Percentiles rank a stretch among this genome's conserved stretches.
Conservation (phyloP, 164 flowering plant species). For the Vitis labrusca region DNA sequence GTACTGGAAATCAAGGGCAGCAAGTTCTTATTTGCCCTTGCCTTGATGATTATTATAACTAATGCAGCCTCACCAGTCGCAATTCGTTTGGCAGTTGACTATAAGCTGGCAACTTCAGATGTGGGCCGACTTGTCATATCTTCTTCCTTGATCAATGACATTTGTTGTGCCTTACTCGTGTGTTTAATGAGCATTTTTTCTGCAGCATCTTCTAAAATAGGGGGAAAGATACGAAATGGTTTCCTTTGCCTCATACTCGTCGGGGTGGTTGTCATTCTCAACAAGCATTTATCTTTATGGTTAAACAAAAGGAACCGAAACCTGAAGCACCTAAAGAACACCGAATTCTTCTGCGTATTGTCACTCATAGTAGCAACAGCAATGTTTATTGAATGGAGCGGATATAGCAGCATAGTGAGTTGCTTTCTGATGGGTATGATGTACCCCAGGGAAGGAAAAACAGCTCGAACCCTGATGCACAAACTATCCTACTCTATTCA, state of each 20-base stretch:
- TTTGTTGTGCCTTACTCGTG: conserved; percentile 28
- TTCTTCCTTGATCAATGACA: conserved; percentile 41
- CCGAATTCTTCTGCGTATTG: conserved; percentile 33
- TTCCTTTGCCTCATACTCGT: conserved; percentile 11
- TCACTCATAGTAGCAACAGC: conserved; percentile 22
- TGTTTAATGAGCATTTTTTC: conserved; percentile 6
- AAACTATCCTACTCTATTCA: conserved; percentile 43
- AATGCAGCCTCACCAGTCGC: conserved; percentile 51
- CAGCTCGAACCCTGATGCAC: conserved; percentile 48
- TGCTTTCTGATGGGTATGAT: conserved; percentile 49
- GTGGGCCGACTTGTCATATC: conserved; percentile 49
- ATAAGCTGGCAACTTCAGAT: conserved; percentile 47
- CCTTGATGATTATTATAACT: conserved; percentile 30
- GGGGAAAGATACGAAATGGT: neutral
- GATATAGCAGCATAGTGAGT: conserved; percentile 36
- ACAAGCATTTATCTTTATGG: conserved; percentile 30
- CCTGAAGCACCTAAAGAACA: conserved; percentile 42
- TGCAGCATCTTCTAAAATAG: neutral
- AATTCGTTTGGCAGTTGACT: conserved; percentile 39
- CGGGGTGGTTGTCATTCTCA: conserved; percentile 18
- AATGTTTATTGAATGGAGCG: conserved; percentile 25
- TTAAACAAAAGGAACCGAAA: conserved; percentile 34
- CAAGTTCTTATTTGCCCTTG: conserved; percentile 11
- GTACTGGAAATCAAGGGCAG: conserved; percentile 5
- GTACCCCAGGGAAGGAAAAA: conserved; percentile 69